Percentiles rank a stretch among this genome's conserved stretches.
Evolutionary conservation across 1,284 basidiomycete genomes (phyloP).

Genomic region (Trametes polyzona): DNA sequence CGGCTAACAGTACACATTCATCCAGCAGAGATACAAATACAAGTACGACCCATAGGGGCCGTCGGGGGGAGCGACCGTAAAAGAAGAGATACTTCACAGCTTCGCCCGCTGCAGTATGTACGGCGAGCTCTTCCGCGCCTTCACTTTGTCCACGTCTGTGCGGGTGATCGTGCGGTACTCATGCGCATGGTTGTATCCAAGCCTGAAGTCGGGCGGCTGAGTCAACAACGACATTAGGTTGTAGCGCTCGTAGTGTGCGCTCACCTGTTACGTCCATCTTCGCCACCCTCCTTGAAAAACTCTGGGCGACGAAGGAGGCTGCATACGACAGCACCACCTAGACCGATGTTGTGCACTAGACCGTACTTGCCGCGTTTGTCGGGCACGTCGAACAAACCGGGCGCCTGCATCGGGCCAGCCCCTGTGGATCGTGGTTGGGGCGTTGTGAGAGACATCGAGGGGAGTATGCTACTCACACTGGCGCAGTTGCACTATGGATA

Average conservation of each 20-base stretch:
- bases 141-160: constrained; percentile 74
- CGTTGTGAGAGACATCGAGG: background rate
- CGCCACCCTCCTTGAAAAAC: constrained; percentile 65
- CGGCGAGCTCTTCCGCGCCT: constrained; percentile 54
- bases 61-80: background rate
- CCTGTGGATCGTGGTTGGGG: constrained; percentile 42
- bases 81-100: constrained; percentile 20
- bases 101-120: constrained; percentile 32
- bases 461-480: constrained; percentile 56
- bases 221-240: too few relatives aligned
- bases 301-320: constrained; percentile 75
- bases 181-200: constrained; percentile 82
- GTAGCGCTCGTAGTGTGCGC: constrained; percentile 15
- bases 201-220: constrained; percentile 40
- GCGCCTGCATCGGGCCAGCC: constrained; percentile 83
- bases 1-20: background rate
- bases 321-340: constrained; percentile 81
- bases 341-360: constrained; percentile 83
- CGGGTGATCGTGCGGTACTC: constrained; percentile 65
- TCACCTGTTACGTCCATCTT: constrained; percentile 69
- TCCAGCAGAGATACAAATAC: background rate
- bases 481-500: constrained; percentile 67
- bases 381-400: constrained; percentile 62
- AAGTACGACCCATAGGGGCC: background rate
- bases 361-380: constrained; percentile 79